phyloP scores from a whole-genome alignment of 1,284 basidiomycete genomes.

The Marasmius fiardii region DNA sequence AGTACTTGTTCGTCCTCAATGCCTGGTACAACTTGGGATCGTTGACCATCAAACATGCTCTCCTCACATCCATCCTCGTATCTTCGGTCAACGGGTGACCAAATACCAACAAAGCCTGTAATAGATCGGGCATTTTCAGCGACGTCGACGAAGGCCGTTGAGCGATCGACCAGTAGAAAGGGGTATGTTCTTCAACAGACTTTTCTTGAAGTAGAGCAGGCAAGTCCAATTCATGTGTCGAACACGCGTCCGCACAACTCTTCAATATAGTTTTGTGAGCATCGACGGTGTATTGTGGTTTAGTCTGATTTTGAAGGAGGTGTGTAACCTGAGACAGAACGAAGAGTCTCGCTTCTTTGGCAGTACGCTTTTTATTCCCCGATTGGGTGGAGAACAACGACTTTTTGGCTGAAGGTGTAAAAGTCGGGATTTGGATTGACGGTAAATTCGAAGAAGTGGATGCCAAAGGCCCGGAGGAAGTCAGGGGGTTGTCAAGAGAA shows the following conservation, averaged over 20 bases:
- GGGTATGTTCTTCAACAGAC: constrained; percentile 6
- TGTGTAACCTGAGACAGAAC: neutral
- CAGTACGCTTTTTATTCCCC: neutral
- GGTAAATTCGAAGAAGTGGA: neutral
- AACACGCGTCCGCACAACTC: constrained; percentile 5
- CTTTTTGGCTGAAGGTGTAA: neutral
- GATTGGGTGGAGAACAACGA: neutral
- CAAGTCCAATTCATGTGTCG: neutral
- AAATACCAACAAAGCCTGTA: constrained; percentile 4
- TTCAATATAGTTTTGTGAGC: constrained; percentile 2
- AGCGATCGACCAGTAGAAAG: constrained; percentile 11
- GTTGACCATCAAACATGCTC: constrained; percentile 9
- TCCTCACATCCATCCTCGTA: constrained; percentile 8
- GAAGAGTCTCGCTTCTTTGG: constrained; percentile 7
- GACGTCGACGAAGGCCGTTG: constrained; percentile 1
- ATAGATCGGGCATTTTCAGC: neutral
- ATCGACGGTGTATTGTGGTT: neutral
- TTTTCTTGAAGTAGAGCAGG: constrained; percentile 6
- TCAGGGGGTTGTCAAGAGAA: no score
- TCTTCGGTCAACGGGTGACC: constrained; percentile 1
- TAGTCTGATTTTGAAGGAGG: constrained; percentile 1
- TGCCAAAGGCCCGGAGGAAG: neutral
- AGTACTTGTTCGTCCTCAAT: neutral
- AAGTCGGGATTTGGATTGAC: neutral
- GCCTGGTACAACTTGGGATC: constrained; percentile 6